A percentile compares a stretch with the other conserved stretches of the same genome.
These are phyloP conservation scores for Kodamaea sp. DNA, from an alignment of 1,139 yeast species.

Conservation along the genomic window DNA sequence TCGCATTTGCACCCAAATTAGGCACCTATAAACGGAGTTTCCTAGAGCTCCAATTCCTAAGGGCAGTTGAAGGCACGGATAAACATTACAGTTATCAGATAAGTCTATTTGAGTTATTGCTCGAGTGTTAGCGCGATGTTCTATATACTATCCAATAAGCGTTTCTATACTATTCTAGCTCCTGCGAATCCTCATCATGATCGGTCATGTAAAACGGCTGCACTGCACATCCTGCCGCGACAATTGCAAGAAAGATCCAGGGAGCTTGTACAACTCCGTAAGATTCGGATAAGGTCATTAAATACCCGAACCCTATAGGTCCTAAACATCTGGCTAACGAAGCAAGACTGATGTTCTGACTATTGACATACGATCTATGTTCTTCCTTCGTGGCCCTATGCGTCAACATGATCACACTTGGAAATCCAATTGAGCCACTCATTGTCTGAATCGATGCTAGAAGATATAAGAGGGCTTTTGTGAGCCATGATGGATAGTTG, in stretches of 20 bases:
- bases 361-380: constrained; percentile 53
- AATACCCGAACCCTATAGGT: constrained; percentile 58
- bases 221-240: constrained; percentile 33
- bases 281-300: constrained; percentile 39
- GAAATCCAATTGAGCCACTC: constrained; percentile 31
- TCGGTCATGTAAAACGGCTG: constrained; percentile 37
- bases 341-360: constrained; percentile 47
- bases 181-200: constrained; percentile 23
- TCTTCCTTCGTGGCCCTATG: constrained; percentile 50
- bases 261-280: constrained; percentile 47
- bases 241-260: constrained; percentile 47
- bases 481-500: constrained; percentile 15
- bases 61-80: no score
- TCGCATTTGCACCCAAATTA: no score
- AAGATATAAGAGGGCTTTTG: constrained; percentile 8
- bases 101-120: no score
- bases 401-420: constrained; percentile 44
- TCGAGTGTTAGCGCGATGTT: no score
- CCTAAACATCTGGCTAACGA: constrained; percentile 60
- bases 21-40: no score
- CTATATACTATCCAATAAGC: no score
- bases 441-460: constrained; percentile 20
- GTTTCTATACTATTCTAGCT: no score
- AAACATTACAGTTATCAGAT: no score
- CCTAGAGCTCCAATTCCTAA: no score